These are phyloP conservation scores for Russula compacta DNA, from an alignment of 768 basidiomycete genomes.

Conservation along the genomic window DNA sequence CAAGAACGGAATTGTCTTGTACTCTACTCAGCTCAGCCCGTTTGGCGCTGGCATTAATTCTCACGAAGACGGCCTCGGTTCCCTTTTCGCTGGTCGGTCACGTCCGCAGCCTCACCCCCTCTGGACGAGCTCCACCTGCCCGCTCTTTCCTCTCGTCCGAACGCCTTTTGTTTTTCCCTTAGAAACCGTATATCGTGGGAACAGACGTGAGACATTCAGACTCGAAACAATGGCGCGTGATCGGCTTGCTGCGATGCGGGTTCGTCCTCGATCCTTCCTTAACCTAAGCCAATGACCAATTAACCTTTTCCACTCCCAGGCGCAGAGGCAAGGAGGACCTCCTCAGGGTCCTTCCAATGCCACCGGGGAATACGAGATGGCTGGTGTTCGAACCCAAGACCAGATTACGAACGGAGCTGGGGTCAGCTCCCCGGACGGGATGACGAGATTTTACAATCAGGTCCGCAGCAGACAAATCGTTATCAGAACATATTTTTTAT, in stretches of 20 bases:
- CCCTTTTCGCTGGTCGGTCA: neutral
- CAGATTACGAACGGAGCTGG: slow-evolving; percentile 15
- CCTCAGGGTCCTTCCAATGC: slow-evolving; percentile 17
- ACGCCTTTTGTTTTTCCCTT: neutral
- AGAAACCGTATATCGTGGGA: neutral
- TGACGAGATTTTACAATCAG: slow-evolving; percentile 28
- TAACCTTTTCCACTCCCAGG: slow-evolving; percentile 19
- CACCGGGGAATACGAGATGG: slow-evolving; percentile 26
- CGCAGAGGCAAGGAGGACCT: slow-evolving; percentile 25
- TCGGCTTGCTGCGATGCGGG: slow-evolving; percentile 22
- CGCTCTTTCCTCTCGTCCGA: neutral
- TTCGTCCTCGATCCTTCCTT: neutral
- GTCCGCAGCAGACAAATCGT: slow-evolving; percentile 18
- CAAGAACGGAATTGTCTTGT: too few species aligned
- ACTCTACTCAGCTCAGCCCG: too few species aligned
- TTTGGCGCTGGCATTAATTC: neutral
- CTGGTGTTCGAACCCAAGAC: slow-evolving; percentile 21
- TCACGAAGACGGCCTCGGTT: slow-evolving; percentile 1
- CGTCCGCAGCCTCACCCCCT: slow-evolving; percentile 2
- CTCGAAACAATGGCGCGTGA: slow-evolving; percentile 17
- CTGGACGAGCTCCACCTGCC: neutral
- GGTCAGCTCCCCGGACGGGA: slow-evolving; percentile 21
- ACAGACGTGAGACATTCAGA: neutral
- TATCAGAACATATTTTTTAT: neutral
- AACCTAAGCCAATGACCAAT: neutral